Evolutionary conservation across 495 filamentous ascomycete genomes (phyloP), one percentile per base, ranked within the genome.

Genomic region (Aspergillus sclerotiicarbonarius): DNA sequence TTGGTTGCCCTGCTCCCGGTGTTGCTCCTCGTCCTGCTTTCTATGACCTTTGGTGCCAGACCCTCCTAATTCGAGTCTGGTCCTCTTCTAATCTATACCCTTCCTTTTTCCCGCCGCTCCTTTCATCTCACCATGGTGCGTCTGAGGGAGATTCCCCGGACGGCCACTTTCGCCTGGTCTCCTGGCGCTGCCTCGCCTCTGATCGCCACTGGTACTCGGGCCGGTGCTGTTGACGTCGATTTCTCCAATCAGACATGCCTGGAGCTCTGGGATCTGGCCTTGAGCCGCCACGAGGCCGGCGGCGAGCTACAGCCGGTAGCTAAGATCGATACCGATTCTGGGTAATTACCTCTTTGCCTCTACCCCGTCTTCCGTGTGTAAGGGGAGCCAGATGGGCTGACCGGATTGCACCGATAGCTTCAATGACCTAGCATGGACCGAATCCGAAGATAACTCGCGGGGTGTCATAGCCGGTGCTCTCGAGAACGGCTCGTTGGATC

Each of bases 171-270:
- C 68, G 90, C 95, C 58, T 99, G 94, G 93, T 94, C 91, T 59
- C 88, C 91, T 13, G 87, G 87, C 54, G 73, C 89, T 44, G 77
- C 81, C 33, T 79, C 82, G 56, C 91, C 92, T 62, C 81, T 95
- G 63, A 79, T 99, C 54, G 93, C 92, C 43, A 98, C 94, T n/a
- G 94, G 94, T 65, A 98, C 94, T 21, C 84, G 90, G 66, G 92
- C 93, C 54, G 94, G 94, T 53, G 94, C 94, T 60, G 92, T 98
- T 16, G 91, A 94, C 74, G 92, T 90, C 64, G 92, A 97, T 71
- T 98, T 99, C 78, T 98, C 94, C 6, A 92, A 94, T 74, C 92
- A 97, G 71, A 96, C 91, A 55, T 90, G 92, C 74, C 81, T 99
- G 41, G 94, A 99, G 79, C 80, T 99, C 45, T 99, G 94, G 94